Conservation (phyloP, 164 flowering plant genomes). For the Sextonia rubra region DNA sequence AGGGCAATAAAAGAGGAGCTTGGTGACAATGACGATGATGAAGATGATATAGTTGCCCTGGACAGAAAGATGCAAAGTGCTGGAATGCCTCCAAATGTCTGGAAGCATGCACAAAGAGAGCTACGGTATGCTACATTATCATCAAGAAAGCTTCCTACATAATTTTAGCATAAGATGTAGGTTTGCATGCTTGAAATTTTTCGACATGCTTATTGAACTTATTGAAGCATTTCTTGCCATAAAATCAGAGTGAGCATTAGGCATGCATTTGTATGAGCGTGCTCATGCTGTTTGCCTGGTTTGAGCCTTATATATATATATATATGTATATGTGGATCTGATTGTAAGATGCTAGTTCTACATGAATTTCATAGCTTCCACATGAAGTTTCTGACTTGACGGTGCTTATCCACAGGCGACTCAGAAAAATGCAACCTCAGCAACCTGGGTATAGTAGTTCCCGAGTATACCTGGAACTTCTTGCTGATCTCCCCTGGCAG, state of each 20-base stretch:
- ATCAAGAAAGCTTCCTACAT: not conserved
- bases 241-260: not conserved
- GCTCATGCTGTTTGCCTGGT: not conserved
- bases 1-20: slow-evolving; percentile 99
- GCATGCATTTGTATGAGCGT: not conserved
- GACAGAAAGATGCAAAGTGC: slow-evolving; percentile 96
- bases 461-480: slow-evolving; percentile 93
- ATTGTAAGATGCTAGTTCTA: not conserved
- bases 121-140: slow-evolving; percentile 47
- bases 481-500: slow-evolving; percentile 98
- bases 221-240: not conserved
- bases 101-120: slow-evolving; percentile 99
- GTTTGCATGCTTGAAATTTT: not conserved
- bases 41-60: slow-evolving; percentile 86
- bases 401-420: slow-evolving; percentile 53
- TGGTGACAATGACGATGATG: slow-evolving; percentile 99
- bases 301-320: not conserved
- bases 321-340: not conserved
- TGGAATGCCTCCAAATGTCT: slow-evolving; percentile 88
- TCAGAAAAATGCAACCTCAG: slow-evolving; percentile 99
- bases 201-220: not conserved
- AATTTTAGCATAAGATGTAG: not conserved
- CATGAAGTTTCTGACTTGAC: slow-evolving; percentile 1
- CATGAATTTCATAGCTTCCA: not conserved
- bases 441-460: slow-evolving; percentile 99